These are phyloP conservation scores for Thalassia testudinum DNA, from an alignment of 116 monocot genomes.

Conservation along the genomic window DNA sequence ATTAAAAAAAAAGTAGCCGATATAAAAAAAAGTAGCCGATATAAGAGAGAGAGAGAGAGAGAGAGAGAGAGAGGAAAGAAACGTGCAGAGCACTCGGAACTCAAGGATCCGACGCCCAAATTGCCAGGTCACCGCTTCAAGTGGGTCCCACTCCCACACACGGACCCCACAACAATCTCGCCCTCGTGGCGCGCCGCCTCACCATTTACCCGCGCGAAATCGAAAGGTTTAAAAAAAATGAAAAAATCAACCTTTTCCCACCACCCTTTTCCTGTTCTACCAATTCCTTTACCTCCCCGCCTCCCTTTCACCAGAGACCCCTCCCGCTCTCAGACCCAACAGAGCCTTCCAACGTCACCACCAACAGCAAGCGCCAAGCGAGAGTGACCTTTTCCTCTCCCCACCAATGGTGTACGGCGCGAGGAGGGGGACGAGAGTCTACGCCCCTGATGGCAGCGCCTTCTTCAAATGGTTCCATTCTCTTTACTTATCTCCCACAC, in stretches of 20 bases:
- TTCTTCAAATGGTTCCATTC: slow-evolving; percentile 15
- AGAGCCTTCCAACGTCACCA: neutral
- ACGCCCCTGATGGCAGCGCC: slow-evolving; percentile 25
- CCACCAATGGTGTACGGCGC: neutral
- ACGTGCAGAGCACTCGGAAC: too few species aligned
- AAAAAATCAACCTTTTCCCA: neutral
- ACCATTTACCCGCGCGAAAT: neutral
- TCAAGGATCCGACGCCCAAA: too few species aligned
- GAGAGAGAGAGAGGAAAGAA: too few species aligned
- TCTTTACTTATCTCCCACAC: neutral
- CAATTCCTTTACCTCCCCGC: neutral
- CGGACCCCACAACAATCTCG: neutral
- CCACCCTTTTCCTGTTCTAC: neutral
- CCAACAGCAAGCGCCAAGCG: too few species aligned
- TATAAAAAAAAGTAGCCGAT: too few species aligned
- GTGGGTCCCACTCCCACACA: neutral
- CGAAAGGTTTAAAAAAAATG: neutral
- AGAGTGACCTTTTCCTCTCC: too few species aligned
- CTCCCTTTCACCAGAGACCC: too few species aligned
- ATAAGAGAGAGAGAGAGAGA: too few species aligned
- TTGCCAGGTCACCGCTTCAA: too few species aligned
- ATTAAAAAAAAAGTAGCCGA: too few species aligned
- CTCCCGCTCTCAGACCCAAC: neutral
- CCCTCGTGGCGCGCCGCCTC: neutral
- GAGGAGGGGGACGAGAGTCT: neutral